phyloP scores from a whole-genome alignment of 768 basidiomycete species.

The Polyporus arcularius region DNA sequence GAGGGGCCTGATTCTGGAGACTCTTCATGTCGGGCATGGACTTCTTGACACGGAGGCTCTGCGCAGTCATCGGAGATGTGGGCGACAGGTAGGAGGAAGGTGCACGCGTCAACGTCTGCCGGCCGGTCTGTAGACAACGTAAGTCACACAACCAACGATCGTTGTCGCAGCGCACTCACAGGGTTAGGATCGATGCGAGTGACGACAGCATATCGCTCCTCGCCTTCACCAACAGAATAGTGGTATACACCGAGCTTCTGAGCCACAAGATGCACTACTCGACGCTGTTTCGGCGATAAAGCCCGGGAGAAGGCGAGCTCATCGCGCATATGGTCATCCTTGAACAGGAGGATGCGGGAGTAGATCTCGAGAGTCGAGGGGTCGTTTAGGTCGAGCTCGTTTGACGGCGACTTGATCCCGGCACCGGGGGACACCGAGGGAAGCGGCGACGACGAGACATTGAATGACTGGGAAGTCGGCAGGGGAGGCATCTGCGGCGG shows the following conservation, averaged over 20 bases:
- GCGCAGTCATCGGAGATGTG: constrained; percentile 44
- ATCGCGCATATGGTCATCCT: constrained; percentile 96
- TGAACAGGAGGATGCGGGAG: constrained; percentile 94
- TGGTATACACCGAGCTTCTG: constrained; percentile 96
- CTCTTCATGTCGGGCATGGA: constrained; percentile 99
- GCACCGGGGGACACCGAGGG: constrained; percentile 64
- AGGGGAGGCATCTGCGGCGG: constrained; percentile 51
- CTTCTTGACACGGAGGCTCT: constrained; percentile 85
- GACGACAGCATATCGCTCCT: constrained; percentile 92
- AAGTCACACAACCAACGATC: constrained; percentile 7
- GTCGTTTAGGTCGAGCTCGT: constrained; percentile 94
- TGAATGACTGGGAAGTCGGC: constrained; percentile 43
- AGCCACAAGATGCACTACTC: constrained; percentile 94
- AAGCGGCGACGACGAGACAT: constrained; percentile 50
- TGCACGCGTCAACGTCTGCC: constrained; percentile 76
- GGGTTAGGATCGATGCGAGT: constrained; percentile 85
- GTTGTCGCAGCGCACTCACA: constrained; percentile 45
- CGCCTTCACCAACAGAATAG: constrained; percentile 90
- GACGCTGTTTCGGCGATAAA: constrained; percentile 79
- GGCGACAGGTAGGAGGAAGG: constrained; percentile 79
- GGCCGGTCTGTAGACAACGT: constrained; percentile 39
- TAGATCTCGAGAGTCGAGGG: constrained; percentile 96
- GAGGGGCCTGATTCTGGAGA: constrained; percentile 75
- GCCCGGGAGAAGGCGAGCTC: constrained; percentile 95
- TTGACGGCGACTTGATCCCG: constrained; percentile 53